A percentile compares a stretch with the other conserved stretches of the same genome.
Evolutionary conservation across 164 flowering plant species (phyloP).

Genomic region (Liquidambar formosana): DNA sequence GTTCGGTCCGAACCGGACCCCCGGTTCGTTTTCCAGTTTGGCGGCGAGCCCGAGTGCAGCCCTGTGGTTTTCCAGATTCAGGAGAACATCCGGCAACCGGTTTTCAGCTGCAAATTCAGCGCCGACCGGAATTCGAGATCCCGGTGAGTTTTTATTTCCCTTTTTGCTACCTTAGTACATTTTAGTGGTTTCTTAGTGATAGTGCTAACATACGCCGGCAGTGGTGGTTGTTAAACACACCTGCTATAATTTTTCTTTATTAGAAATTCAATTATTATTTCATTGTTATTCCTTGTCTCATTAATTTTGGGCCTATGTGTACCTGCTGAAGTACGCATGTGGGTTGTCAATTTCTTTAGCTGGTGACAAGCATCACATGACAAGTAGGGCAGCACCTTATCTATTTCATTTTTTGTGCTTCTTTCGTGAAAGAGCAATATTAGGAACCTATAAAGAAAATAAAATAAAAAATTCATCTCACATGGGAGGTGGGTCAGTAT

Average conservation of each 20-base stretch:
- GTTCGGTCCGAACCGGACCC: constrained; percentile 94
- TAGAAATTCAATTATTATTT: too few species aligned
- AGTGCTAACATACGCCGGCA: constrained; percentile 12
- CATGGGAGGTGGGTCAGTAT: too few species aligned
- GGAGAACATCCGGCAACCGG: constrained; percentile 81
- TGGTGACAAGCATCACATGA: constrained; percentile 6
- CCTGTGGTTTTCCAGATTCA: constrained; percentile 93
- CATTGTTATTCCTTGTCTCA: not conserved
- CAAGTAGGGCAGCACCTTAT: not conserved
- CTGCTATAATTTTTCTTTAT: too few species aligned
- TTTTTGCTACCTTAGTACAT: not conserved
- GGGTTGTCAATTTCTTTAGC: constrained; percentile 10
- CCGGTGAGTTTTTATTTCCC: constrained; percentile 63
- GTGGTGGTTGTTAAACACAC: too few species aligned
- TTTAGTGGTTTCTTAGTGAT: not conserved
- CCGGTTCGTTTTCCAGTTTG: constrained; percentile 89
- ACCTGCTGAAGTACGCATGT: constrained; percentile 5
- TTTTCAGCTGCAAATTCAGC: constrained; percentile 93
- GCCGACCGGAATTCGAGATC: constrained; percentile 77
- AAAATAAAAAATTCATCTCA: too few species aligned
- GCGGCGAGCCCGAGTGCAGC: constrained; percentile 97
- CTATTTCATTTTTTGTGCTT: not conserved
- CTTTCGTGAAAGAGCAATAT: too few species aligned
- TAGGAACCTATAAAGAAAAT: too few species aligned
- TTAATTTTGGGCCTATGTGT: not conserved